A percentile compares a stretch with the other conserved stretches of the same genome.
Conservation (phyloP, 2,329 filamentous ascomycete genomes). For the Lecanicillium sp. region DNA sequence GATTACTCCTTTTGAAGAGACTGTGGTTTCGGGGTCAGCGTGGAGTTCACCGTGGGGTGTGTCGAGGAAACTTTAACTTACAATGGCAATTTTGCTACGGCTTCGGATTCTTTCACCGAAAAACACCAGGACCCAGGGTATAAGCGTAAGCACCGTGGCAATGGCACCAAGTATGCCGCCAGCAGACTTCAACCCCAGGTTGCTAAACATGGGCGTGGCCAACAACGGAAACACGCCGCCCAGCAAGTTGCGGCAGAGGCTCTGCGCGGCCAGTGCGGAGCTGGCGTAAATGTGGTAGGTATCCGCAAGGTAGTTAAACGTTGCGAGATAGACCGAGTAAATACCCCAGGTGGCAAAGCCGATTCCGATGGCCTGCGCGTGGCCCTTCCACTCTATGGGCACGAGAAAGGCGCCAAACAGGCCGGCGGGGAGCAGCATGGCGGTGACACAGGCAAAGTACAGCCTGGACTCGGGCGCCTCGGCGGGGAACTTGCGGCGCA, state of each 20-base stretch:
- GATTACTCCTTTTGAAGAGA: constrained; percentile 1
- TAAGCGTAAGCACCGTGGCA: constrained; percentile 58
- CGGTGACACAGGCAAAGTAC: constrained; percentile 75
- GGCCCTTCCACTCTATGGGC: constrained; percentile 15
- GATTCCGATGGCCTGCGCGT: constrained; percentile 47
- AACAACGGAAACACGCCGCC: constrained; percentile 77
- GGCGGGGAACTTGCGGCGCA: constrained; percentile 37
- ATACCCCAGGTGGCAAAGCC: constrained; percentile 77
- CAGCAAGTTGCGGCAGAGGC: constrained; percentile 76
- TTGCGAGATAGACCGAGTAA: constrained; percentile 76
- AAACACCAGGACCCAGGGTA: constrained; percentile 82
- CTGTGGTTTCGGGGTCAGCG: constrained; percentile 2
- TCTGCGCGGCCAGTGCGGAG: constrained; percentile 79
- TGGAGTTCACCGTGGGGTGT: constrained; percentile 1
- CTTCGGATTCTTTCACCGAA: constrained; percentile 70
- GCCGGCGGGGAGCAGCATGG: constrained; percentile 67
- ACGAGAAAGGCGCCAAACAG: constrained; percentile 47
- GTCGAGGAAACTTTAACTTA: constrained; percentile 29
- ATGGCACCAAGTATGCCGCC: constrained; percentile 72
- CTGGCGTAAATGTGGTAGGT: constrained; percentile 79
- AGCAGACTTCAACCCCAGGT: constrained; percentile 62
- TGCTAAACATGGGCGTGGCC: constrained; percentile 63
- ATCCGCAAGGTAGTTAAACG: constrained; percentile 90
- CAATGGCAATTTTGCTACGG: constrained; percentile 68
- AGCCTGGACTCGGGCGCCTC: constrained; percentile 67